Evolutionary conservation across 2,329 filamentous ascomycete genomes (phyloP).

Genomic region (Gnomoniopsis smithogilvyi): DNA sequence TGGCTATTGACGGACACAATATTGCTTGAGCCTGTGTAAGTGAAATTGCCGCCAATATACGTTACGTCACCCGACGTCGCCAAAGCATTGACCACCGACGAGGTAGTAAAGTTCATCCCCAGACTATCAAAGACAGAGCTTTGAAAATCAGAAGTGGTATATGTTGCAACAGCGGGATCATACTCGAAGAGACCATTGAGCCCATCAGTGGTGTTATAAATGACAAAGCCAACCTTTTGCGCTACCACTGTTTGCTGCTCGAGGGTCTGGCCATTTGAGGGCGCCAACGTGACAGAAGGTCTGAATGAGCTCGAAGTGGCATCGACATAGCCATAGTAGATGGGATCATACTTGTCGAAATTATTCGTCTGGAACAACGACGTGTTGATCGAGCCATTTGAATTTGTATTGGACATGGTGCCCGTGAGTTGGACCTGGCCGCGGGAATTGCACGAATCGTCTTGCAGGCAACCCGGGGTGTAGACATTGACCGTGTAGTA

Average conservation of each 20-base stretch:
- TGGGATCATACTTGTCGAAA: conserved; percentile 93
- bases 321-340: conserved; percentile 85
- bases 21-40: conserved; percentile 64
- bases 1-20: conserved; percentile 70
- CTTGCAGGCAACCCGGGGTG: conserved; percentile 84
- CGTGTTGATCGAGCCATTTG: conserved; percentile 41
- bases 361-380: conserved; percentile 87
- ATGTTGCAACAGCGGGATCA: conserved; percentile 59
- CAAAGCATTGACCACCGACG: conserved; percentile 70
- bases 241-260: conserved; percentile 77
- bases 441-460: conserved; percentile 70
- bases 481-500: conserved; percentile 91
- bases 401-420: conserved; percentile 50
- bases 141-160: conserved; percentile 61
- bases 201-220: conserved; percentile 71
- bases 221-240: conserved; percentile 75
- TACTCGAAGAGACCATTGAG: conserved; percentile 92
- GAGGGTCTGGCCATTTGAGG: conserved; percentile 60
- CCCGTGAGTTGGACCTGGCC: conserved; percentile 82
- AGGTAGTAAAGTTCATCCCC: conserved; percentile 63
- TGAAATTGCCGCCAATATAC: conserved; percentile 85
- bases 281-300: conserved; percentile 74
- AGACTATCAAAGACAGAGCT: conserved; percentile 74
- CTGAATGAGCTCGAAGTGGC: conserved; percentile 69
- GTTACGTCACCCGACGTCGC: conserved; percentile 59